These are phyloP conservation scores for Peniophora sp. DNA, from an alignment of 1,284 basidiomycete species.

Conservation along the genomic window DNA sequence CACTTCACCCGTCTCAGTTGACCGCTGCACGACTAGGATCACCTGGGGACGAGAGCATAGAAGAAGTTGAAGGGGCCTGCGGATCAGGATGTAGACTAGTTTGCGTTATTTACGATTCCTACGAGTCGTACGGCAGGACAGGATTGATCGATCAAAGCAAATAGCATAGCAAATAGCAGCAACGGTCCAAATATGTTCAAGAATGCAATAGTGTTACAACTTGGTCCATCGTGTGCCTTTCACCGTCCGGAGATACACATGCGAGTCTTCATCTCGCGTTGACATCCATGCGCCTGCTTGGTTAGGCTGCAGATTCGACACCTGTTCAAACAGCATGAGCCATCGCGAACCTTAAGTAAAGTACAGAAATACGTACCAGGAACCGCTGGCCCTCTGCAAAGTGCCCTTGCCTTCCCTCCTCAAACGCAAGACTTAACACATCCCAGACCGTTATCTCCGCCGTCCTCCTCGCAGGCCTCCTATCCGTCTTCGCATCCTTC, in stretches of 20 bases:
- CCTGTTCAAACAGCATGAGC: slow-evolving; percentile 7
- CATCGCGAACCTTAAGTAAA: background rate
- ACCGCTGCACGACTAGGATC: too few relatives aligned
- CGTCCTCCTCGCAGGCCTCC: slow-evolving; percentile 43
- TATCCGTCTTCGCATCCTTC: slow-evolving; percentile 55
- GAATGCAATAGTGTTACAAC: slow-evolving; percentile 1
- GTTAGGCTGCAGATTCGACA: slow-evolving; percentile 20
- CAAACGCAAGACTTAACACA: slow-evolving; percentile 42
- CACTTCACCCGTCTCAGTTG: too few relatives aligned
- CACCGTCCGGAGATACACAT: slow-evolving; percentile 19
- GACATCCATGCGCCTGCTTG: slow-evolving; percentile 20
- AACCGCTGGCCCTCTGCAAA: slow-evolving; percentile 67
- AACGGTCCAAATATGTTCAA: too few relatives aligned
- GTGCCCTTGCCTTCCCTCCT: slow-evolving; percentile 44
- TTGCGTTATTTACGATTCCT: too few relatives aligned
- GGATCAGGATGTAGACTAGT: too few relatives aligned
- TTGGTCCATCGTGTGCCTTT: slow-evolving; percentile 18
- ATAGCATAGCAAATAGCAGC: too few relatives aligned
- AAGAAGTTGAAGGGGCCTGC: too few relatives aligned
- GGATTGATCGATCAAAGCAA: too few relatives aligned
- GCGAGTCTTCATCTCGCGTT: slow-evolving; percentile 12
- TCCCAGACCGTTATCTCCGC: slow-evolving; percentile 87
- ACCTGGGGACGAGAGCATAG: too few relatives aligned
- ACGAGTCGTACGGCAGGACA: too few relatives aligned
- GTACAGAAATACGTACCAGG: slow-evolving; percentile 40